Evolutionary conservation across 805 yeast genomes (phyloP), one percentile per base, ranked within the genome.

Genomic region (Candida vartiovaarae): DNA sequence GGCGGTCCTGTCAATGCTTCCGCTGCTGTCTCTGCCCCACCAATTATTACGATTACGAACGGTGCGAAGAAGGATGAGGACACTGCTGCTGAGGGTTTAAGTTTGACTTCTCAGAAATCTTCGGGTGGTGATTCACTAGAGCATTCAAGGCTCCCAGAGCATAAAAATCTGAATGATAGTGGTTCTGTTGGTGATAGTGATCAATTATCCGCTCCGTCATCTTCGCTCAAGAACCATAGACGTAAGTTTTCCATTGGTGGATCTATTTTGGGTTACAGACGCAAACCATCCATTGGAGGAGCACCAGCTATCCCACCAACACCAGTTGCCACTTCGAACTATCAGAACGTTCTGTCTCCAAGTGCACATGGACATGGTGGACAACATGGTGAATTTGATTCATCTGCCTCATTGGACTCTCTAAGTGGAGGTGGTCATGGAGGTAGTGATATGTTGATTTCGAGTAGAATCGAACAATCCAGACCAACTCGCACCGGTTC

Each of bases 221-320:
- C 61, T 39, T 32, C 49, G 7, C 25, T 57, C 40, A 68, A 70
- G 41, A 64, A 70, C 10, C 85, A 79, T 54, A 70, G 82, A 55
- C 65, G 85, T 41, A 80, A 78, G 57, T 80, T 80, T 54, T 78
- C 84, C 2, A 68, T 80, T 49, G 85, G 85, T 9, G 76, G 74
- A 46, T 67, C 76, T 5, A 66, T 79, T 25, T 61, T 78, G 39
- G 73, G 74, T 5, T 68, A 72, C 48, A 64, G 78, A 51, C 72
- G 76, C 51, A 75, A 74, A 38, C 50, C 60, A 50, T 49, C 61
- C 38, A 37, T 29, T 23, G 50, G 57, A 47, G 34, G 43, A 3
- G 60, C 61, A 29, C 64, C 70, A n/a, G 58, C 60, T 23, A 62
- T 80, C 32, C 82, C 81, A 24, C 71, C 69, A 45, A 77, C 79